phyloP scores from a whole-genome alignment of 257 asterid genomes.

The Capsicum pubescens region DNA sequence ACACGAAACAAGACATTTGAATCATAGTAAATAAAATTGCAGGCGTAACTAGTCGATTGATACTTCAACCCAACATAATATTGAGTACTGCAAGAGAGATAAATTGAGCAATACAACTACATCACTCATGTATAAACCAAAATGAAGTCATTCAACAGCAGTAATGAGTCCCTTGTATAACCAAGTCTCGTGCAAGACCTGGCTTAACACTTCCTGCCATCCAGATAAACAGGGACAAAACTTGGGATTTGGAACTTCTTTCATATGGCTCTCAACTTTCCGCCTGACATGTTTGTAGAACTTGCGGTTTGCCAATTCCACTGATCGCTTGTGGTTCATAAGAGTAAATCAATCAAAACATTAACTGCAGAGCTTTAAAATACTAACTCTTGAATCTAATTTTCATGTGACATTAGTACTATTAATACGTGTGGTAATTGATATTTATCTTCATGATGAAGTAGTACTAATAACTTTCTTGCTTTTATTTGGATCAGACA shows the following conservation, averaged over 20 bases:
- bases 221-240: background rate
- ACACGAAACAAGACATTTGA: background rate
- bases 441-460: background rate
- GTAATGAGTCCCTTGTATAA: slow-evolving; percentile 65
- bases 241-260: background rate
- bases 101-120: background rate
- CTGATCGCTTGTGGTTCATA: background rate
- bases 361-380: background rate
- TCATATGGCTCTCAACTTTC: background rate
- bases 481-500: background rate
- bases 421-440: background rate
- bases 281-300: background rate
- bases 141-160: slow-evolving; percentile 66
- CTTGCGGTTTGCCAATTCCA: background rate
- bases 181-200: slow-evolving; percentile 80
- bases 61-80: slow-evolving; percentile 54
- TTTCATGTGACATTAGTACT: background rate
- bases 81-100: background rate
- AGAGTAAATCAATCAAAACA: background rate
- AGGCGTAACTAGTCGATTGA: slow-evolving; percentile 63
- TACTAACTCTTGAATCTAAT: background rate
- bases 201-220: slow-evolving; percentile 67
- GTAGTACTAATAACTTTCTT: background rate
- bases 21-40: background rate
- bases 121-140: slow-evolving; percentile 48